Conservation (phyloP, 2,329 filamentous ascomycete species). For the Stachybotrys chartarum region DNA sequence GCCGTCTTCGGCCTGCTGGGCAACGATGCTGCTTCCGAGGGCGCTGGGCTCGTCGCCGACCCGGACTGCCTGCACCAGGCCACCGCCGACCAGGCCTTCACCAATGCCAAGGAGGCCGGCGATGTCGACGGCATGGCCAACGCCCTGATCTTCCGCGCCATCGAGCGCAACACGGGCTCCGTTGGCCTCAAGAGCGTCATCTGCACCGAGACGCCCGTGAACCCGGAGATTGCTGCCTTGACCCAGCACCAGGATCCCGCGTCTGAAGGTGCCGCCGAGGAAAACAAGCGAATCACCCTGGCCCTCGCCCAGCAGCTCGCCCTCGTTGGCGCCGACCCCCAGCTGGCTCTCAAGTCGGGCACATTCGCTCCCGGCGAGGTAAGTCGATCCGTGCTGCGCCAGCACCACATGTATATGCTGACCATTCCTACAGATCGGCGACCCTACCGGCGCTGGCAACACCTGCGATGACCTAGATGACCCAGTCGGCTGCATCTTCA, state of each 20-base stretch:
- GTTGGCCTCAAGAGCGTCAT: slow-evolving; percentile 33
- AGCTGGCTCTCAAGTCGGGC: slow-evolving; percentile 51
- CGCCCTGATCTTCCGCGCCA: slow-evolving; percentile 45
- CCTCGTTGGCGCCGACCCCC: slow-evolving; percentile 54
- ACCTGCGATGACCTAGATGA: slow-evolving; percentile 42
- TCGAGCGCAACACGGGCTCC: slow-evolving; percentile 42
- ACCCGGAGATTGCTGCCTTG: slow-evolving; percentile 59
- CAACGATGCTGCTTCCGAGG: slow-evolving; percentile 34
- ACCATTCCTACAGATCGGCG: not conserved
- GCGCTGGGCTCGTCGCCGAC: slow-evolving; percentile 32
- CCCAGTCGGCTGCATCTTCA: slow-evolving; percentile 46
- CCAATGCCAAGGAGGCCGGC: slow-evolving; percentile 45
- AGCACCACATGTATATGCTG: not conserved
- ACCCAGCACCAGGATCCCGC: slow-evolving; percentile 63
- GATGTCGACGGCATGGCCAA: slow-evolving; percentile 47
- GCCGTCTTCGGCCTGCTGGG: slow-evolving; percentile 40
- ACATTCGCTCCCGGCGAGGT: slow-evolving; percentile 57
- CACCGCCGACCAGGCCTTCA: slow-evolving; percentile 52
- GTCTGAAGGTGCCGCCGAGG: slow-evolving; percentile 43
- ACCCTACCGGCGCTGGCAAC: slow-evolving; percentile 17
- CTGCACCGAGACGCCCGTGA: slow-evolving; percentile 50
- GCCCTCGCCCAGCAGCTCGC: slow-evolving; percentile 53
- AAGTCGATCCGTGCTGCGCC: slow-evolving; percentile 12
- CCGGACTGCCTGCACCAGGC: slow-evolving; percentile 39
- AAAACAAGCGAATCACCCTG: slow-evolving; percentile 56